Evolutionary conservation across 768 basidiomycete species (phyloP), one percentile per base, ranked within the genome.

Genomic region (Termitomyces sp.): DNA sequence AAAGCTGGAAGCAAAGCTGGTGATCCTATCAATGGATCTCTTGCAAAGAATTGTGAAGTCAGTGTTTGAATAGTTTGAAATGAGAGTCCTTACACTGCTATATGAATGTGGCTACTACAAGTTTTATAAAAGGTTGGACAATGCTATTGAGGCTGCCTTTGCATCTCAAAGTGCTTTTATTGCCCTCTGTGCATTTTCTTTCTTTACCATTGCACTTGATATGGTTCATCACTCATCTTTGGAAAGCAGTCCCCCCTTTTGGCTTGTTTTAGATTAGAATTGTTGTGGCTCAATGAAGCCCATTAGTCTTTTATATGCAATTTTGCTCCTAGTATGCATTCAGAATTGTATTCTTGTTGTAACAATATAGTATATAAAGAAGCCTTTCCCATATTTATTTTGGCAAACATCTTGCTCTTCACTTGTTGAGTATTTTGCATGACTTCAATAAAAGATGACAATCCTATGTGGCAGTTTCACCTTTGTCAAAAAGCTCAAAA

Each of bases 151-250:
- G 3, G 48, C 56, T 9, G 42, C 45, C 0, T 36, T 45, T 12
- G 6, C 31, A 1, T 51, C 56, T 37, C 42, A 56, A n/a, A 57
- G 37, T 6, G 40, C 56, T 0, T 62, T 62, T 34, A 5, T 57
- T 4, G 2, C 3, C 12, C 43, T 62, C 12, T 52, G 38, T 3
- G 15, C 49, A 2, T 62, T 57, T 9, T 32, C 48, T 32, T 57
- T 50, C 0, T 62, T 62, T 45, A 40, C 51, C 17, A 62, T 62
- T 15, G 61, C 61, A 31, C 43, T 62, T 2, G 56, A 62, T 25
- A 25, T 58, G 42, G 50, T 51, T 5, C 15, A 14, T 4, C 4
- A 58, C 31, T 45, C 56, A 5, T 5, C 15, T 5, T 25, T 40
- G 14, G 12, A 51, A 45, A 15, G 38, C 32, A 37, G 6, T 12